Evolutionary conservation across 2,329 filamentous ascomycete genomes (phyloP).

Genomic region (Fusarium verticillioides): DNA sequence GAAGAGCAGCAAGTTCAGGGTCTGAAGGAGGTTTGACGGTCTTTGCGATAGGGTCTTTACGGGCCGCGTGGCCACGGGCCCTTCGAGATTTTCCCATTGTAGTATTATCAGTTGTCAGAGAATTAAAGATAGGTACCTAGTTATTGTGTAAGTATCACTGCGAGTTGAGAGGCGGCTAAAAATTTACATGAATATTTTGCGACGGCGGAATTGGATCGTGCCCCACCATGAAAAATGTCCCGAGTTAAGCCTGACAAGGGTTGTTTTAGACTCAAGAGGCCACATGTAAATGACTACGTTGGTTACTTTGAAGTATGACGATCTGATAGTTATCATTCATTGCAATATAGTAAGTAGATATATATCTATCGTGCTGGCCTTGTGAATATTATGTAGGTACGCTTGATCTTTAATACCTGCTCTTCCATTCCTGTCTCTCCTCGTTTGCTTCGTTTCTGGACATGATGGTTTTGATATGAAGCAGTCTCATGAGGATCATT

Average conservation of each 20-base stretch:
- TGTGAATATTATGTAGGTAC: background rate
- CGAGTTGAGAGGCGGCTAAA: slow-evolving; percentile 15
- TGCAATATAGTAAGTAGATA: background rate
- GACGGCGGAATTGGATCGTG: slow-evolving; percentile 25
- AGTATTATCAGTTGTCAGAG: background rate
- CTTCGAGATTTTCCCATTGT: slow-evolving; percentile 72
- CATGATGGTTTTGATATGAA: background rate
- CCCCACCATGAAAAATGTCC: slow-evolving; percentile 36
- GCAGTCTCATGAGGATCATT: background rate
- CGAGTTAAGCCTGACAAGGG: slow-evolving; percentile 17
- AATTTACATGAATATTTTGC: slow-evolving; percentile 38
- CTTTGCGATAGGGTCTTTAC: slow-evolving; percentile 67
- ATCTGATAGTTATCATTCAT: background rate
- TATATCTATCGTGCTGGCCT: background rate
- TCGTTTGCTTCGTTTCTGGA: background rate
- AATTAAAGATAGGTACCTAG: background rate
- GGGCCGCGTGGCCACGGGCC: slow-evolving; percentile 60
- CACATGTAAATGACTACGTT: background rate
- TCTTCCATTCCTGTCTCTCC: background rate
- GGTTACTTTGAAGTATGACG: background rate
- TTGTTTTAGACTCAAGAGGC: slow-evolving; percentile 7
- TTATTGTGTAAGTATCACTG: background rate
- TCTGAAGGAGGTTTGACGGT: slow-evolving; percentile 70
- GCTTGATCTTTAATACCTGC: background rate
- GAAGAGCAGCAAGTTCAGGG: slow-evolving; percentile 70